Evolutionary conservation across 2,329 filamentous ascomycete genomes (phyloP), one percentile per base, ranked within the genome.

Genomic region (Pyricularia grisea): DNA sequence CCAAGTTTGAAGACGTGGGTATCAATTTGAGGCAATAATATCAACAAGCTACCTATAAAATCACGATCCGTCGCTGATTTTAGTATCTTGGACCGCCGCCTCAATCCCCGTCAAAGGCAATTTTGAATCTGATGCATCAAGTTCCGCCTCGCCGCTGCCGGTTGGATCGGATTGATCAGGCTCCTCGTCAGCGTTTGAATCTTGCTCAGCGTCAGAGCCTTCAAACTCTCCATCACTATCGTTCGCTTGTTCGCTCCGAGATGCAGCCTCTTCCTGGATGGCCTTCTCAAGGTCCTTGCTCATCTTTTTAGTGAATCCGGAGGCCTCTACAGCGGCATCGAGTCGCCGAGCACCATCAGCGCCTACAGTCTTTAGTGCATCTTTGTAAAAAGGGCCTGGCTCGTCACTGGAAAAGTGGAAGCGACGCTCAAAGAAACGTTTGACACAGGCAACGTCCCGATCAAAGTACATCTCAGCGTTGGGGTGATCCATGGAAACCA

Each of bases 401-500:
- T 90, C 88, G 58, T 94, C 91, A 76, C 89, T 90, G 3, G 88
- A 88, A 77, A 98, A 99, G 73, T 93, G 90, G 78, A 97, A 99
- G 33, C 93, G 88, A 27, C 94, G 86, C 76, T 92, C 85, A 76
- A 99, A 99, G 78, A 97, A 99, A 36, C 92, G 88, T 81, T 97
- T 98, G 75, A 99, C 90, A 79, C 96, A 99, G 72, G 92, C 89
- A 17, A 99, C 94, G 74, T 99, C 95, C 72, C 95, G 90, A 77
- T 98, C 92, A 78, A 99, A 99, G 80, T 99, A 98, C 87, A 94
- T 96, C 76, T 97, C 91, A 23, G 95, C 96, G 75, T 99, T 97
- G 50, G 84, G 80, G 76, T 99, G 95, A 73, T 97, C 93, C 77
- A 97, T 93, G 0, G 94, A 98, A 2, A 99, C 88, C 91, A 97